Evolutionary conservation across 192 early-diverging fungal species (phyloP).

Genomic region (Linnemannia exigua): DNA sequence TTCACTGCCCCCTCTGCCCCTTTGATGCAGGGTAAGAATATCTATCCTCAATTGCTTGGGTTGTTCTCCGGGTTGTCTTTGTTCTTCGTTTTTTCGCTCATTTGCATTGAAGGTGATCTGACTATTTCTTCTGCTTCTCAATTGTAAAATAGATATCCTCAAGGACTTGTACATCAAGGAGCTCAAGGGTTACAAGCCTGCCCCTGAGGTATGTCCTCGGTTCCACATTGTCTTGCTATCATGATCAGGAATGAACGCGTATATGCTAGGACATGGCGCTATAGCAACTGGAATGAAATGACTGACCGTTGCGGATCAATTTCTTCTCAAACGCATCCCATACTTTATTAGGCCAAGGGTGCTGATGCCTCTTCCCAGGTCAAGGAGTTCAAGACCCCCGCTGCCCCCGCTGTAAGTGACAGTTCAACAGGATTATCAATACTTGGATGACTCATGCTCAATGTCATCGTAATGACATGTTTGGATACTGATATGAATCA

Average conservation of each 20-base stretch:
- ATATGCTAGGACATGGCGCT: neutral
- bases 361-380: slow-evolving; percentile 36
- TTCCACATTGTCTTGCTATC: too few species aligned
- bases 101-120: too few species aligned
- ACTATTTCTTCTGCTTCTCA: neutral
- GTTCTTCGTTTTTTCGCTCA: neutral
- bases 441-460: neutral
- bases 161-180: slow-evolving; percentile 67
- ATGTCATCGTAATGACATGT: neutral
- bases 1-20: slow-evolving; percentile 63
- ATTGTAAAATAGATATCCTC: slow-evolving; percentile 60
- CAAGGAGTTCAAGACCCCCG: slow-evolving; percentile 42
- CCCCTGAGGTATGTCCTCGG: slow-evolving; percentile 48
- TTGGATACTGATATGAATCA: neutral
- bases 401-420: slow-evolving; percentile 30
- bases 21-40: slow-evolving; percentile 61
- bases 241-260: neutral
- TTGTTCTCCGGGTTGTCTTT: neutral
- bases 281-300: neutral
- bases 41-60: neutral
- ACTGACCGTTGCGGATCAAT: neutral
- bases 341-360: slow-evolving; percentile 35
- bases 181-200: slow-evolving; percentile 69
- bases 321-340: neutral
- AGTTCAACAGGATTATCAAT: neutral